Evolutionary conservation across 2,329 filamentous ascomycete species (phyloP).

Genomic region (Thelonectria blattea): DNA sequence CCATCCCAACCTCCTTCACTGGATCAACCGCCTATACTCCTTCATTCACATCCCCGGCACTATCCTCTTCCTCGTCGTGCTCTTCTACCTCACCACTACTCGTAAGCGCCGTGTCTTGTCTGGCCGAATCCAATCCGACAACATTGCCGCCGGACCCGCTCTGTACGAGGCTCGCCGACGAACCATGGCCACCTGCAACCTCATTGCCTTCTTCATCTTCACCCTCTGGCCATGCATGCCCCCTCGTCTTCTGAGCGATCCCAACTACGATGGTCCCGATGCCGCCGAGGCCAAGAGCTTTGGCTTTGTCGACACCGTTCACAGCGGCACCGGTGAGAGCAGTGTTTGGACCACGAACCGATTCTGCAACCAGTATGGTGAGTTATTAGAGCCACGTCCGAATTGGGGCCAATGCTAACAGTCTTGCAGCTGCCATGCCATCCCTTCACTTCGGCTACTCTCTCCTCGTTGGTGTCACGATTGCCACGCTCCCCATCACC

Average conservation of each 20-base stretch:
- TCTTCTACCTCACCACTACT: slow-evolving; percentile 74
- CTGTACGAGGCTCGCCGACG: slow-evolving; percentile 62
- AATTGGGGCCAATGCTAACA: slow-evolving; percentile 16
- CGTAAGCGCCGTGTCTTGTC: slow-evolving; percentile 51
- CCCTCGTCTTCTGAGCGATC: slow-evolving; percentile 63
- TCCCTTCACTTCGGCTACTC: slow-evolving; percentile 79
- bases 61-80: slow-evolving; percentile 68
- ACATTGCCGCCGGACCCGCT: slow-evolving; percentile 48
- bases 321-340: slow-evolving; percentile 55
- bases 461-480: slow-evolving; percentile 72
- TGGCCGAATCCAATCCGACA: slow-evolving; percentile 38
- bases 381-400: slow-evolving; percentile 32
- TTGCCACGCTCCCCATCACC: slow-evolving; percentile 68
- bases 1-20: slow-evolving; percentile 64
- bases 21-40: slow-evolving; percentile 75
- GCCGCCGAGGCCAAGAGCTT: slow-evolving; percentile 65
- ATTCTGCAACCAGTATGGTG: slow-evolving; percentile 78
- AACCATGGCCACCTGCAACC: slow-evolving; percentile 67
- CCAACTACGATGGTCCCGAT: slow-evolving; percentile 58
- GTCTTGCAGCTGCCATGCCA: slow-evolving; percentile 70
- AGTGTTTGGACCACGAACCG: slow-evolving; percentile 65
- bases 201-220: slow-evolving; percentile 66
- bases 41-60: slow-evolving; percentile 82
- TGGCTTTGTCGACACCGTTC: slow-evolving; percentile 67
- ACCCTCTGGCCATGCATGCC: slow-evolving; percentile 71